Conservation (phyloP, 2,329 filamentous ascomycete genomes). For the Elsinoe perseae region DNA sequence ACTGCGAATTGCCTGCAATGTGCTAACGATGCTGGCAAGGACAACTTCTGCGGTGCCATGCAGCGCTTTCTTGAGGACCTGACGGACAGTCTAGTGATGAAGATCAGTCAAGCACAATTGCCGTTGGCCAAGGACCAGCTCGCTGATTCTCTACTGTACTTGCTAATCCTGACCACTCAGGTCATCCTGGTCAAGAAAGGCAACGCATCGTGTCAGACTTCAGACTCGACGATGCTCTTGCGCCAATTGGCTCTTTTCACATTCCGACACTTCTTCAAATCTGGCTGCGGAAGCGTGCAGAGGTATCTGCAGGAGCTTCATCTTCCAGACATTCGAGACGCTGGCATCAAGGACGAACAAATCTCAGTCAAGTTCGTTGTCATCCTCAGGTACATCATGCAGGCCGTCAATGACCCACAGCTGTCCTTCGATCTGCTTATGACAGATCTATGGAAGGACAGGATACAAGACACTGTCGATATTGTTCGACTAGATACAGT, state of each 20-base stretch:
- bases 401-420: not conserved
- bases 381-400: slow-evolving; percentile 39
- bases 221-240: not conserved
- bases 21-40: slow-evolving; percentile 47
- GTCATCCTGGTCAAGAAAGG: slow-evolving; percentile 4
- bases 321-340: slow-evolving; percentile 35
- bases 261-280: slow-evolving; percentile 6
- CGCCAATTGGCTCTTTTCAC: not conserved
- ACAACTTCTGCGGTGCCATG: slow-evolving; percentile 38
- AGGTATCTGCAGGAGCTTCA: slow-evolving; percentile 41
- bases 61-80: slow-evolving; percentile 35
- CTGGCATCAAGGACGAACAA: slow-evolving; percentile 41
- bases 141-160: slow-evolving; percentile 14
- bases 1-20: slow-evolving; percentile 44
- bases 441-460: not conserved
- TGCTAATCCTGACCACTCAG: slow-evolving; percentile 16
- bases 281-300: slow-evolving; percentile 29
- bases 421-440: slow-evolving; percentile 13
- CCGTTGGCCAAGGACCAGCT: not conserved
- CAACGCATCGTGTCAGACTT: not conserved
- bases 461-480: slow-evolving; percentile 1
- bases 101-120: not conserved
- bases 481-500: slow-evolving; percentile 28
- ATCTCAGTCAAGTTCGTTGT: slow-evolving; percentile 41
- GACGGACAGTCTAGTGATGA: slow-evolving; percentile 20